Conservation (phyloP, 129 eudicot genomes). For the Artemisia annua region DNA sequence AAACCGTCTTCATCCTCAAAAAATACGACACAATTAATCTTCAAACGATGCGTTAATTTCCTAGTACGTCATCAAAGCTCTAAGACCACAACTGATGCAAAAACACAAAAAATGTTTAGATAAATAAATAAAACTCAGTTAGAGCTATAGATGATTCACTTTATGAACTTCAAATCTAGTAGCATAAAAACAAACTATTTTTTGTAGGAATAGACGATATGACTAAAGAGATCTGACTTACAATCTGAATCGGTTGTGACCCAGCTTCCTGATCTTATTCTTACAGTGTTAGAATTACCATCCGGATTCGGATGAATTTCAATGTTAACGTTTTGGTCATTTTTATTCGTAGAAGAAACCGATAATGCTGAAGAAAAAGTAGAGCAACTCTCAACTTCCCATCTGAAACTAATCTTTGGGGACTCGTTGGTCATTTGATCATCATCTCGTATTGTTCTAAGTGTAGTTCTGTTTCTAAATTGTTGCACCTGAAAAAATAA, state of each 20-base stretch:
- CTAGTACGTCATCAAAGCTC: constrained; percentile 48
- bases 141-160: too few relatives aligned
- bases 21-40: neutral
- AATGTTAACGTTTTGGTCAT: constrained; percentile 22
- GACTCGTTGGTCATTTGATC: constrained; percentile 65
- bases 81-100: constrained; percentile 77
- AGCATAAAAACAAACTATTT: neutral
- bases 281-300: constrained; percentile 35
- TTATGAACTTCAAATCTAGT: too few relatives aligned
- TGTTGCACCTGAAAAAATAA: constrained; percentile 52
- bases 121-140: neutral
- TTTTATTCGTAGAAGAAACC: constrained; percentile 36
- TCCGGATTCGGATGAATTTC: constrained; percentile 44
- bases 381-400: constrained; percentile 79
- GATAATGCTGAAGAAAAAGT: constrained; percentile 63
- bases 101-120: constrained; percentile 5
- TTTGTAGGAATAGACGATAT: neutral
- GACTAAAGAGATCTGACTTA: constrained; percentile 42
- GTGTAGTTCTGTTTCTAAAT: constrained; percentile 46
- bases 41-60: neutral
- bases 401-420: constrained; percentile 81
- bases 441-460: constrained; percentile 45
- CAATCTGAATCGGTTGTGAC: constrained; percentile 90
- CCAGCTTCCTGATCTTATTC: constrained; percentile 60
- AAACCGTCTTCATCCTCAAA: constrained; percentile 24